Base-by-base conservation (phyloP, 2,329 filamentous ascomycete genomes). In the Phaeosphaeriaceae sp. region DNA sequence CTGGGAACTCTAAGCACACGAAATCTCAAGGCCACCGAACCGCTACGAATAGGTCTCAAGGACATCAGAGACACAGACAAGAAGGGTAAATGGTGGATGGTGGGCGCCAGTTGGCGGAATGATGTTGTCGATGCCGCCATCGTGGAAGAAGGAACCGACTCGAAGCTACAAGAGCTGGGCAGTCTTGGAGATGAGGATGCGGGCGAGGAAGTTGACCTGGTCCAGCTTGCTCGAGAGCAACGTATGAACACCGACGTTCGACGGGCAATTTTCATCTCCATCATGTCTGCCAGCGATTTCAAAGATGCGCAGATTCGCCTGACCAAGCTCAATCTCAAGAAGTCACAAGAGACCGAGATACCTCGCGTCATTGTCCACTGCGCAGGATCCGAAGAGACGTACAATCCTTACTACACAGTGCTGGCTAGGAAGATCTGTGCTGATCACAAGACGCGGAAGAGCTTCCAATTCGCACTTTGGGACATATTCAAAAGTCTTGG, bases 31-130 rank as follows among this genome's bases (percentile, higher is more conserved):
- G 88, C 89, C 7, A 89, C 87, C 3, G 91, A 96, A 59, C 92
- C 95, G 3, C 84, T 99, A 58, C 88, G 92, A 9, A 89, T 97
- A 56, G 88, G 91, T 11, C 83, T 97, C 3, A 83, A 85, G 40
- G 95, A 99, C 70, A 91, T 99, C 51, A 88, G 88, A 62, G 87
- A 93, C 61, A 89, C 90, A 0, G 91, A 94, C 42, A 94, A 91
- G 73, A 91, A 89, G 73, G 95, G 95, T 0, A 97, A 97, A 80
- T 99, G 95, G 95, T 99, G 95, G 95, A 86, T 98, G 20, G 91
- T 98, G 5, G 95, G 95, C 51, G 94, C 95, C n/a, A 97, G 93
- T 76, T 97, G 94, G 87, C 82, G 81, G 42, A 74, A 83, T 57
- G 64, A 77, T 19, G 66, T 57, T 13, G 79, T 80, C 19, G 66